phyloP scores from a whole-genome alignment of 1,139 yeast genomes.

The Lodderomyces margitis region DNA sequence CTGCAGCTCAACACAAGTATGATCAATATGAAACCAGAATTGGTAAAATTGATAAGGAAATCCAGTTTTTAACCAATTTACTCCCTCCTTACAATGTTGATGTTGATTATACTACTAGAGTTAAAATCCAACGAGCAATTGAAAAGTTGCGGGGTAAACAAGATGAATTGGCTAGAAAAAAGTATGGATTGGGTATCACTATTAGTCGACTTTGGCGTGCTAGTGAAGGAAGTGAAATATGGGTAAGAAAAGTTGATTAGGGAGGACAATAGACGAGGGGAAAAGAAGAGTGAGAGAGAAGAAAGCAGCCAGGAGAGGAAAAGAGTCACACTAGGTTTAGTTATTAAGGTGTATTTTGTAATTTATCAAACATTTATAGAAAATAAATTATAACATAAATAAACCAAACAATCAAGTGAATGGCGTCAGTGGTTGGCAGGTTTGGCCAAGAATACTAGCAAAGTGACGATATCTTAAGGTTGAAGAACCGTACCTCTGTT shows the following conservation, averaged over 20 bases:
- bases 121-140: slow-evolving; percentile 43
- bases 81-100: slow-evolving; percentile 49
- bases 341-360: no score
- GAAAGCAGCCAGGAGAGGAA: no score
- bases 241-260: slow-evolving; percentile 34
- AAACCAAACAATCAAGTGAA: no score
- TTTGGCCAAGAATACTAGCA: no score
- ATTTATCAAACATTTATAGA: no score
- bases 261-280: no score
- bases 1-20: slow-evolving; percentile 32
- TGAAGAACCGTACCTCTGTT: no score
- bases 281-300: no score
- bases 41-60: slow-evolving; percentile 41
- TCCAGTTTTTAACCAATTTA: slow-evolving; percentile 36
- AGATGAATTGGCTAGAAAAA: slow-evolving; percentile 45
- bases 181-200: slow-evolving; percentile 43
- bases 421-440: no score
- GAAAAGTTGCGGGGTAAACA: slow-evolving; percentile 40
- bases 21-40: slow-evolving; percentile 35
- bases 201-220: slow-evolving; percentile 47
- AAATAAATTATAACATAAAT: no score
- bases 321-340: no score
- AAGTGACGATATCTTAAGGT: no score
- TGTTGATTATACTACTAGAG: slow-evolving; percentile 42
- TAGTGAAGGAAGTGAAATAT: slow-evolving; percentile 43